phyloP scores from a whole-genome alignment of 371 early-diverging fungal species.

The Mortierella sp. region DNA sequence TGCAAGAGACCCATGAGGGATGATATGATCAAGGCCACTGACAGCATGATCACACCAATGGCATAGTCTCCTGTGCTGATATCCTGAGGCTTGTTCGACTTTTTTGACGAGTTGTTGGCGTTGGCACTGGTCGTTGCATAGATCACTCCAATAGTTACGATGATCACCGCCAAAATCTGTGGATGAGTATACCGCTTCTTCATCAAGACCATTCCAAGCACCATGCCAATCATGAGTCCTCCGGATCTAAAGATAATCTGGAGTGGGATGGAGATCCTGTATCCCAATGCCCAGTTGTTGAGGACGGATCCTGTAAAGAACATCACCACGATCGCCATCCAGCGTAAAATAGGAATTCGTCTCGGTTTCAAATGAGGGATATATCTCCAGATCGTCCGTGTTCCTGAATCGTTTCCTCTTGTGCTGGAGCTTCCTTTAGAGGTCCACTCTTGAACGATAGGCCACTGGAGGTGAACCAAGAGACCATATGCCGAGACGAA shows the following conservation, averaged over 20 bases:
- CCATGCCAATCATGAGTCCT: conserved; percentile 86
- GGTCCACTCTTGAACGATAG: conserved; percentile 34
- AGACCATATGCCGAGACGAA: conserved; percentile 83
- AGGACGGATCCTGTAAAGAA: conserved; percentile 83
- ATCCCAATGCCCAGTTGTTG: conserved; percentile 87
- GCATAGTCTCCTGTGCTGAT: conserved; percentile 66
- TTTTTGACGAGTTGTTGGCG: conserved; percentile 15
- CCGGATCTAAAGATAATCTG: conserved; percentile 93
- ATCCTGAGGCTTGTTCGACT: conserved; percentile 1
- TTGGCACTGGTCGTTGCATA: conserved; percentile 49
- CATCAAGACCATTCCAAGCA: conserved; percentile 77
- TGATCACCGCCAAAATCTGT: conserved; percentile 73
- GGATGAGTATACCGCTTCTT: conserved; percentile 67
- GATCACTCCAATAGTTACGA: conserved; percentile 84
- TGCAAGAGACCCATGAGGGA: conserved; percentile 87
- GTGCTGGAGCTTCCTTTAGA: conserved; percentile 10
- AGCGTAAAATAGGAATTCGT: conserved; percentile 75
- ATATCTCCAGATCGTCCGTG: conserved; percentile 26
- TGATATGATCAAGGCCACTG: conserved; percentile 79
- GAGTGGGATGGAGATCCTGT: conserved; percentile 83
- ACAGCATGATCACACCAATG: conserved; percentile 78
- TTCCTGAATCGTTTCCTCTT: not conserved
- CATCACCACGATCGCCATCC: conserved; percentile 80
- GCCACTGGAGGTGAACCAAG: conserved; percentile 68
- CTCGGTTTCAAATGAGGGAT: conserved; percentile 70